These are phyloP conservation scores for Botrytis hyacinthi DNA, from an alignment of 2,329 filamentous ascomycete species.

Conservation along the genomic window DNA sequence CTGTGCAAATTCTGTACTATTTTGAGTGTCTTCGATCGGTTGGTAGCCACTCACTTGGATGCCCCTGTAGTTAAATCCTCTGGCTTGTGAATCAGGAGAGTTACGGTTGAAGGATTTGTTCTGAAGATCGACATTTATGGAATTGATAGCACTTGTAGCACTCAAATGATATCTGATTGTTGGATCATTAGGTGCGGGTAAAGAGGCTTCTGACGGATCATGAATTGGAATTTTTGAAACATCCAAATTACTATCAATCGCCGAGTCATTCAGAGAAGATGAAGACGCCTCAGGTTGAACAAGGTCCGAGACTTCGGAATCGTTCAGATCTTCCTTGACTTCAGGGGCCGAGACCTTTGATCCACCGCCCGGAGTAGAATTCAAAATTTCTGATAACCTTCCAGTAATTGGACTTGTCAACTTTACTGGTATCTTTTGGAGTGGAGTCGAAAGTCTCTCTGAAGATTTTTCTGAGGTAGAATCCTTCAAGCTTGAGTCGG, in stretches of 20 bases:
- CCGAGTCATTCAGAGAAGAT: background rate
- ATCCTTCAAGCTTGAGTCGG: background rate
- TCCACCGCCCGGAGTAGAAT: background rate
- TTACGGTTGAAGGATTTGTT: background rate
- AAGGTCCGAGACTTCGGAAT: background rate
- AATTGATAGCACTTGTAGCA: background rate
- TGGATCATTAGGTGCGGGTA: background rate
- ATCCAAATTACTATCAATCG: background rate
- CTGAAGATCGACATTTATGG: background rate
- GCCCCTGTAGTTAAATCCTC: background rate
- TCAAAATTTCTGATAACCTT: constrained; percentile 7
- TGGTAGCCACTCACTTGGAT: background rate
- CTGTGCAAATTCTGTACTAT: background rate
- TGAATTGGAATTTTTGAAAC: background rate
- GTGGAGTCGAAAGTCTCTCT: background rate
- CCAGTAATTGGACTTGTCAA: background rate
- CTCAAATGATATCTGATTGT: background rate
- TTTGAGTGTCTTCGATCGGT: background rate
- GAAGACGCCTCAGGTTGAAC: background rate
- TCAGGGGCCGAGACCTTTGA: background rate
- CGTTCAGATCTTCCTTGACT: background rate
- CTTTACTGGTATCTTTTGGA: constrained; percentile 1
- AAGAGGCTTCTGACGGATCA: background rate
- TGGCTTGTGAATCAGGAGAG: background rate
- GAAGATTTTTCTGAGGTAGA: background rate